Base-by-base conservation (phyloP, 345 rosid species). In the Hevea brasiliensis region DNA sequence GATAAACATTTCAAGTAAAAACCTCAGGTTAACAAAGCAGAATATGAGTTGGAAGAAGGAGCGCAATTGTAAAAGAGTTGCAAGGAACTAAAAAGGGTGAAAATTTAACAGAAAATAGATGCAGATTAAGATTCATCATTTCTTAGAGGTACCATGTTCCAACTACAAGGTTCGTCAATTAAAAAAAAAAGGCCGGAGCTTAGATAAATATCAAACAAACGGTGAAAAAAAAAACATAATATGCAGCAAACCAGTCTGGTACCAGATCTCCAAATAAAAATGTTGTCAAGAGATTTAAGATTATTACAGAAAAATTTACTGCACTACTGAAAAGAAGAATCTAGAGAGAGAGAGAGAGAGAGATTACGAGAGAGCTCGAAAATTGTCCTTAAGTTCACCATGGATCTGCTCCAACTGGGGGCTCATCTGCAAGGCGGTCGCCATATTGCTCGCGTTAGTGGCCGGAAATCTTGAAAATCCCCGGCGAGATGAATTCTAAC, bases 361-460 rank as follows among this genome's bases (percentile, higher is more conserved):
- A 37, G 55, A 83, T 64, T 87, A 92, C 98, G 96, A 85, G 76
- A 95, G 95, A 56, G 94, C 98, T 64, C 99, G 91, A 56, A 92
- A 90, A 72, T 88, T 85, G 83, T 95, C 98, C 62, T 89, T 92
- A 76, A 94, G 92, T 83, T 94, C 96, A 35, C 94, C 98, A 71
- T 92, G 97, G 92, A 90, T 92, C 93, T 90, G 98, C 88, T 94
- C 97, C 89, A 94, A 79, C 84, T 88, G 94, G 74, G 97, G 90
- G 68, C 76, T 85, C 97, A 90, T 88, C 77, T 82, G 94, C 72
- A 94, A 79, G 53, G 84, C 85, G 54, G 79, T 50, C 50, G 92
- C 87, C 97, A 89, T 90, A 27, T 8, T 29, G 23, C 55, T 78
- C 21, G 26, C 53, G 59, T 24, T 7, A 26, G n/a, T 50, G 54